A percentile compares a stretch with the other conserved stretches of the same genome.
Conservation (phyloP, 2,329 filamentous ascomycete genomes). For the Fusarium zealandicum region DNA sequence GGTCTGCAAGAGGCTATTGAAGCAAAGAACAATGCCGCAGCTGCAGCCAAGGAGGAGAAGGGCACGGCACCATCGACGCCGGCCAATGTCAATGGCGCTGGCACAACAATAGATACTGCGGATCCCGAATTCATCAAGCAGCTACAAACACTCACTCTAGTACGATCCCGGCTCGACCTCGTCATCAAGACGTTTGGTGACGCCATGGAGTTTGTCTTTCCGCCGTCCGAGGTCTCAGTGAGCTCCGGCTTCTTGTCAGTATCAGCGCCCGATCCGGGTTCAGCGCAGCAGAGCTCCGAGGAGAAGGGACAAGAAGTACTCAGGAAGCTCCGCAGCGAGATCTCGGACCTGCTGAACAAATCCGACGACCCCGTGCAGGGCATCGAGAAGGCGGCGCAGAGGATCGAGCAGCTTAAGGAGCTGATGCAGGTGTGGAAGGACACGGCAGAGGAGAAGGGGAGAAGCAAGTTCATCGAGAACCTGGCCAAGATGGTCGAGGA, state of each 20-base stretch:
- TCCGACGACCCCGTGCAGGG: conserved; percentile 68
- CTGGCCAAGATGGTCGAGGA: conserved; percentile 87
- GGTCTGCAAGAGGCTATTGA: conserved; percentile 50
- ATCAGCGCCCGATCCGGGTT: conserved; percentile 79
- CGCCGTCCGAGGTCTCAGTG: conserved; percentile 85
- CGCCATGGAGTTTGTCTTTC: conserved; percentile 93
- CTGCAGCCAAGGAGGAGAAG: conserved; percentile 28
- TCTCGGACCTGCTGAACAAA: conserved; percentile 68
- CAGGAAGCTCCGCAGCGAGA: conserved; percentile 73
- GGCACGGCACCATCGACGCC: conserved; percentile 36
- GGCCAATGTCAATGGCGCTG: conserved; percentile 2
- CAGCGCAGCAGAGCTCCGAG: conserved; percentile 71
- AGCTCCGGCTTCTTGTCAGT: conserved; percentile 89
- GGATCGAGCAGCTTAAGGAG: conserved; percentile 79
- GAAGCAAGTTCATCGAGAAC: conserved; percentile 80
- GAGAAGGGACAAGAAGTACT: conserved; percentile 88
- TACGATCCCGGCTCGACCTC: conserved; percentile 83
- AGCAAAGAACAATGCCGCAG: conserved; percentile 27
- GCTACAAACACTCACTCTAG: conserved; percentile 81
- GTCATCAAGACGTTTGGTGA: conserved; percentile 93
- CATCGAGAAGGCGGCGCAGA: conserved; percentile 74
- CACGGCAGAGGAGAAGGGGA: conserved; percentile 91
- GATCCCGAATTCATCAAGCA: conserved; percentile 77
- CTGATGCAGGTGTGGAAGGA: conserved; percentile 88
- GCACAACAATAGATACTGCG: conserved; percentile 32